A percentile compares a stretch with the other conserved stretches of the same genome.
Conservation (phyloP, 2,329 filamentous ascomycete genomes). For the Penicillium sclerotiorum region DNA sequence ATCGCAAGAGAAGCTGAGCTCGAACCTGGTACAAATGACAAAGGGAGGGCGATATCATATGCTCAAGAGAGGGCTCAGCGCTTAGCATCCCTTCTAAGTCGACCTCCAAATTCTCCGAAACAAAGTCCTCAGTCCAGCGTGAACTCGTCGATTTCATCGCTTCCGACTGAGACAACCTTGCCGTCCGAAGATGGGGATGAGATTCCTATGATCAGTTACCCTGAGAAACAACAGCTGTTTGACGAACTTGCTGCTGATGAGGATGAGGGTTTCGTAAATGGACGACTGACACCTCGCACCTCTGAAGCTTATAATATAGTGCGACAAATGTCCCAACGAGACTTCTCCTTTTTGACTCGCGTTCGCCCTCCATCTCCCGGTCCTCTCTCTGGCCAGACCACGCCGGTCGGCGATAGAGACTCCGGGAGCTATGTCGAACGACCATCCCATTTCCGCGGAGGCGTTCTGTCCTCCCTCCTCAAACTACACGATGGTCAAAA, state of each 20-base stretch:
- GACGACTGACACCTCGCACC: constrained; percentile 30
- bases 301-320: constrained; percentile 38
- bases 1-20: constrained; percentile 30
- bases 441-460: constrained; percentile 70
- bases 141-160: constrained; percentile 33
- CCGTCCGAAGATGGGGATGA: constrained; percentile 37
- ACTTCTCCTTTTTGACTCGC: constrained; percentile 36
- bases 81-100: constrained; percentile 38
- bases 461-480: constrained; percentile 72
- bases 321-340: constrained; percentile 41
- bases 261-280: constrained; percentile 32
- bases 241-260: constrained; percentile 32
- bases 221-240: constrained; percentile 36
- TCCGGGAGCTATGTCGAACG: constrained; percentile 66
- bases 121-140: constrained; percentile 30
- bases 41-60: constrained; percentile 37
- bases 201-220: constrained; percentile 36
- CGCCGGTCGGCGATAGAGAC: constrained; percentile 44
- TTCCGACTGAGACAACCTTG: constrained; percentile 30
- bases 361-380: constrained; percentile 35
- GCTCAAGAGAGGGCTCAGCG: constrained; percentile 39
- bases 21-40: constrained; percentile 30
- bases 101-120: constrained; percentile 33
- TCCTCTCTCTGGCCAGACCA: constrained; percentile 37
- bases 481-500: constrained; percentile 65